Percentiles rank a stretch among this genome's conserved stretches.
Evolutionary conservation across 768 basidiomycete genomes (phyloP).

Genomic region (Lentinula raphanica): DNA sequence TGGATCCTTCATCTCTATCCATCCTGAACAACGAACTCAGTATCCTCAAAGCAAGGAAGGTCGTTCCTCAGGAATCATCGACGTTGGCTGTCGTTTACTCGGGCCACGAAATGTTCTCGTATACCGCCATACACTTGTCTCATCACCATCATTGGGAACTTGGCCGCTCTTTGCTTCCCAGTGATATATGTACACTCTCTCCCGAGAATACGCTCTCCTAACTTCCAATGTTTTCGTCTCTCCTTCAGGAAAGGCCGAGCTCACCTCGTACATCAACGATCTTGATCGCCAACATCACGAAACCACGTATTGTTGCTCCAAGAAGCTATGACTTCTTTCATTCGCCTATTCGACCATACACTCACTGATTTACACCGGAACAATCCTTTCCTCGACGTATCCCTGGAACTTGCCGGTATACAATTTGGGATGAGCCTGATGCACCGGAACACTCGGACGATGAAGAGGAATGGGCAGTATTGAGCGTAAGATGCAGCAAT

Average conservation of each 20-base stretch:
- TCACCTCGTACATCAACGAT: constrained; percentile 52
- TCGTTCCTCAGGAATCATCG: constrained; percentile 16
- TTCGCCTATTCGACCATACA: constrained; percentile 48
- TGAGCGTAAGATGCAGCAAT: constrained; percentile 35
- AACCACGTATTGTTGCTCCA: constrained; percentile 28
- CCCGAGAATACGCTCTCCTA: constrained; percentile 32
- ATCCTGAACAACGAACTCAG: constrained; percentile 20
- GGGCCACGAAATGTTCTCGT: constrained; percentile 31
- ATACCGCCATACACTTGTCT: constrained; percentile 34
- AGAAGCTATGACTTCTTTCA: constrained; percentile 26
- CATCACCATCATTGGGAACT: constrained; percentile 22
- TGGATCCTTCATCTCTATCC: constrained; percentile 12
- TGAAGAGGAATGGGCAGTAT: constrained; percentile 41
- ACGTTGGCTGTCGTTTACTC: constrained; percentile 34
- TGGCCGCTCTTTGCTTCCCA: constrained; percentile 20
- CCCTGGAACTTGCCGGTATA: constrained; percentile 34
- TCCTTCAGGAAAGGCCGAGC: constrained; percentile 20
- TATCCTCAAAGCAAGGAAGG: constrained; percentile 12
- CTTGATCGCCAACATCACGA: constrained; percentile 29
- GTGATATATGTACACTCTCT: constrained; percentile 36
- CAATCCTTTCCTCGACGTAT: constrained; percentile 42
- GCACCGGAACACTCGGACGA: constrained; percentile 44
- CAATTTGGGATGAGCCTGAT: constrained; percentile 44
- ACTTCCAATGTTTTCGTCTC: constrained; percentile 41
- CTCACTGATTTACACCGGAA: constrained; percentile 48